Conservation (phyloP, 108 stramenopile species). For the Chaetoceros tenuissimus region DNA sequence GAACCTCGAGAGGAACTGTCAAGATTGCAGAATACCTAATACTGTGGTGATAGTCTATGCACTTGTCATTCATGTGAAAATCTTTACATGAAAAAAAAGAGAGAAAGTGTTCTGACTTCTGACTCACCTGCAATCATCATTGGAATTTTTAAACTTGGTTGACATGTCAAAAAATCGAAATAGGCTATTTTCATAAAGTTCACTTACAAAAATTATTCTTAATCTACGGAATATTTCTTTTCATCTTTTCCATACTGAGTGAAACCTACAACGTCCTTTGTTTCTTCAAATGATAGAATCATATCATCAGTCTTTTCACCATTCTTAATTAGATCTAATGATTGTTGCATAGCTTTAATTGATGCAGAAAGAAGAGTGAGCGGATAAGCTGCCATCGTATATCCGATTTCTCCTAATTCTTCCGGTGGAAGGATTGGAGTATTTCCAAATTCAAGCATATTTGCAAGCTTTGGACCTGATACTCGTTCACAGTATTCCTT, state of each 20-base stretch:
- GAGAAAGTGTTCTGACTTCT: too few relatives aligned
- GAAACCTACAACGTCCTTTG: conserved; percentile 86
- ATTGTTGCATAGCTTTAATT: conserved; percentile 85
- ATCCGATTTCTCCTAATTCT: conserved; percentile 85
- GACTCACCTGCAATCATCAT: too few relatives aligned
- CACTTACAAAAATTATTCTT: conserved; percentile 3
- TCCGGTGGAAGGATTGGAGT: conserved; percentile 87
- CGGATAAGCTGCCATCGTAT: conserved; percentile 95
- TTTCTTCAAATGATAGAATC: conserved; percentile 65
- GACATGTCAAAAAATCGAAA: too few relatives aligned
- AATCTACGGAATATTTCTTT: conserved; percentile 28
- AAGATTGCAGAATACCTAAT: too few relatives aligned
- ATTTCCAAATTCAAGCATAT: conserved; percentile 90
- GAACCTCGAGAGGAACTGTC: too few relatives aligned
- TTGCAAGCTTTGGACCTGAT: conserved; percentile 88
- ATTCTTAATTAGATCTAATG: conserved; percentile 65
- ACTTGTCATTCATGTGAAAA: too few relatives aligned
- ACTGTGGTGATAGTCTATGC: too few relatives aligned
- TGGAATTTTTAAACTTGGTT: too few relatives aligned
- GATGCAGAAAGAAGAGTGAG: conserved; percentile 87
- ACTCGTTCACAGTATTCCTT: conserved; percentile 84
- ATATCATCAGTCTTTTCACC: conserved; percentile 80
- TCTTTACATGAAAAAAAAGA: too few relatives aligned
- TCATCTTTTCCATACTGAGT: conserved; percentile 72
- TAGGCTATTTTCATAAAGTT: conserved; percentile 23